Conservation (phyloP, 371 early-diverging fungal species). For the Circinella minor region DNA sequence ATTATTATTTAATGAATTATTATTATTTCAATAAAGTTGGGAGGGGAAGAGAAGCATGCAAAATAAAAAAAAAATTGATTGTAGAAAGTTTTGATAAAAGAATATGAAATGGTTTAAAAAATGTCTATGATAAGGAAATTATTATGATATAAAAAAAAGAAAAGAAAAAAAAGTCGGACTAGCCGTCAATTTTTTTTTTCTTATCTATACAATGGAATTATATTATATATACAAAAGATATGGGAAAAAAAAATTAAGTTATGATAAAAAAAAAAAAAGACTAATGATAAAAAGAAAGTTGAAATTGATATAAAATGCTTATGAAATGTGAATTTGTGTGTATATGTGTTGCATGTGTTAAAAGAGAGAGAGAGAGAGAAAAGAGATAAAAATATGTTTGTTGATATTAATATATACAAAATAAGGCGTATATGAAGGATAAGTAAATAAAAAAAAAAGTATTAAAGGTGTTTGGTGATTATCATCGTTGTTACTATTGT, state of each 20-base stretch:
- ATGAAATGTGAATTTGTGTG: too few relatives aligned
- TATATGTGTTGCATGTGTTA: not conserved
- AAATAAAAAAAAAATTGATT: too few relatives aligned
- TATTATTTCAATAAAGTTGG: too few relatives aligned
- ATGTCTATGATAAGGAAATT: too few relatives aligned
- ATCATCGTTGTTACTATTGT: not conserved
- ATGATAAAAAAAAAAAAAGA: not conserved
- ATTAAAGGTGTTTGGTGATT: not conserved
- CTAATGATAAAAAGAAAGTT: too few relatives aligned
- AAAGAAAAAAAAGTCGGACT: not conserved
- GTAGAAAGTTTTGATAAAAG: too few relatives aligned
- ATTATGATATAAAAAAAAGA: not conserved
- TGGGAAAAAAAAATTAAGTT: not conserved
- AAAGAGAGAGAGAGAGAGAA: not conserved
- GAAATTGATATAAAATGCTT: too few relatives aligned
- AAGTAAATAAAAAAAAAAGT: not conserved
- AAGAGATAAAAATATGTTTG: not conserved
- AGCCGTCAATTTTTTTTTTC: not conserved
- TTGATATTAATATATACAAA: slow-evolving; percentile 4
- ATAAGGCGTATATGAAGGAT: too few relatives aligned
- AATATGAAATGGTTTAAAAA: too few relatives aligned
- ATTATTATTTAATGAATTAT: too few relatives aligned
- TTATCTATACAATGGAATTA: slow-evolving; percentile 4
- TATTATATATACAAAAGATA: not conserved
- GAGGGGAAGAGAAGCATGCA: too few relatives aligned